These are phyloP conservation scores for Diaporthe sp. DNA, from an alignment of 2,329 filamentous ascomycete species.

Conservation along the genomic window DNA sequence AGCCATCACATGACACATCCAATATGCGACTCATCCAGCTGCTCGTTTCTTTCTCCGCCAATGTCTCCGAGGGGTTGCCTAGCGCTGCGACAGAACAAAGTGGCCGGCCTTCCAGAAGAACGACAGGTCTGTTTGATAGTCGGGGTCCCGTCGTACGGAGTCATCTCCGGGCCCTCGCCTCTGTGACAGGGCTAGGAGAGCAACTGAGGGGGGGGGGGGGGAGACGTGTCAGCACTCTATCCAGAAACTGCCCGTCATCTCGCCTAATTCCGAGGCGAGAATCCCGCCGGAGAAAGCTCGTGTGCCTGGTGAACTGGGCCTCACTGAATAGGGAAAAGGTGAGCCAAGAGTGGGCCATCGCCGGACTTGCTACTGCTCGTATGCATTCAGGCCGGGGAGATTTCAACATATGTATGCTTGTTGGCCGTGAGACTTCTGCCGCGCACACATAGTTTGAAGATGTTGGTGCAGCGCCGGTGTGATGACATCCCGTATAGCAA, in stretches of 20 bases:
- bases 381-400: not conserved
- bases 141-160: conserved; percentile 3
- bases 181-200: conserved; percentile 1
- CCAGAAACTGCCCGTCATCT: conserved; percentile 28
- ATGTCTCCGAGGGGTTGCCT: not conserved
- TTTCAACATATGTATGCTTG: not conserved
- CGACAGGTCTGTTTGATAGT: conserved; percentile 19
- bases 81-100: conserved; percentile 35
- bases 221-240: conserved; percentile 19
- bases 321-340: conserved; percentile 14
- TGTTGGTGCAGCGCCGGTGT: not conserved
- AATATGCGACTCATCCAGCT: conserved; percentile 17
- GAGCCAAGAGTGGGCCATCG: not conserved
- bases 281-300: conserved; percentile 9
- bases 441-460: not conserved
- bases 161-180: conserved; percentile 11
- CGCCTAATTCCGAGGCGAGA: conserved; percentile 35
- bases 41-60: not conserved
- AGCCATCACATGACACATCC: conserved; percentile 30
- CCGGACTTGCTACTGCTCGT: not conserved
- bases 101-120: conserved; percentile 20
- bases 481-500: not conserved
- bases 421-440: not conserved
- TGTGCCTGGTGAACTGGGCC: not conserved
- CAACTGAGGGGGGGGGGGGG: no score